These are phyloP conservation scores for Keithomyces neogunnii DNA, from an alignment of 2,329 filamentous ascomycete genomes.

Conservation along the genomic window DNA sequence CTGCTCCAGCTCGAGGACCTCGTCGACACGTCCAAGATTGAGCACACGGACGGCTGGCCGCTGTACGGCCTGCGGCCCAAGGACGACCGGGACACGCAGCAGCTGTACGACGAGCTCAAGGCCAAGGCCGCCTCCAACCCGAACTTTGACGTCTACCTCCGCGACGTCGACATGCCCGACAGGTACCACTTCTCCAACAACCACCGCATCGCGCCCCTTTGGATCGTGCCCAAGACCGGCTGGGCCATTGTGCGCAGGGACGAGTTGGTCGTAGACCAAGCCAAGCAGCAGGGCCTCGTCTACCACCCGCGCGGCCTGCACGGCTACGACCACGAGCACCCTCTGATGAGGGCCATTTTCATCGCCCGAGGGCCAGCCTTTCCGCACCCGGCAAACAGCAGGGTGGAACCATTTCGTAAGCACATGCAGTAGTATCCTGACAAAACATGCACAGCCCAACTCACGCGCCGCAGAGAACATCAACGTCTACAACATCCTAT, in stretches of 20 bases:
- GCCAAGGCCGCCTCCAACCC: slow-evolving; percentile 52
- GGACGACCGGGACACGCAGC: slow-evolving; percentile 53
- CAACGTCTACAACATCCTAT: slow-evolving; percentile 91
- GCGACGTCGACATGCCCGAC: slow-evolving; percentile 80
- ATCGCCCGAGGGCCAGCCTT: slow-evolving; percentile 88
- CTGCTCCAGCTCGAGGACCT: slow-evolving; percentile 87
- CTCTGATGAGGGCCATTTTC: slow-evolving; percentile 94
- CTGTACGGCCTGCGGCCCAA: slow-evolving; percentile 81
- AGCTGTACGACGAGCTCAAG: slow-evolving; percentile 55
- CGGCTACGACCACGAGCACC: slow-evolving; percentile 91
- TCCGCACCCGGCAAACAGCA: slow-evolving; percentile 73
- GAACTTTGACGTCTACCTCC: slow-evolving; percentile 79
- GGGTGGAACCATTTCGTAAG: slow-evolving; percentile 75
- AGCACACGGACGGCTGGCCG: slow-evolving; percentile 90
- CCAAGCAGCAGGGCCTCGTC: slow-evolving; percentile 50
- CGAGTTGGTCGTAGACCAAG: slow-evolving; percentile 66
- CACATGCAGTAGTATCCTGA: slow-evolving; percentile 13
- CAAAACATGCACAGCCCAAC: not conserved
- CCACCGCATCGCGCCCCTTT: slow-evolving; percentile 83
- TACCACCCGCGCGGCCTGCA: slow-evolving; percentile 84
- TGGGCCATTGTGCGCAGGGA: slow-evolving; percentile 81
- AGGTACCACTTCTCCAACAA: slow-evolving; percentile 88
- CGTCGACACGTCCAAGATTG: slow-evolving; percentile 67
- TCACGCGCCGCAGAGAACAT: slow-evolving; percentile 63
- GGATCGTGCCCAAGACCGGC: slow-evolving; percentile 86